Evolutionary conservation across 2,329 filamentous ascomycete species (phyloP), one percentile per base, ranked within the genome.

Genomic region (Juglanconis sp.): DNA sequence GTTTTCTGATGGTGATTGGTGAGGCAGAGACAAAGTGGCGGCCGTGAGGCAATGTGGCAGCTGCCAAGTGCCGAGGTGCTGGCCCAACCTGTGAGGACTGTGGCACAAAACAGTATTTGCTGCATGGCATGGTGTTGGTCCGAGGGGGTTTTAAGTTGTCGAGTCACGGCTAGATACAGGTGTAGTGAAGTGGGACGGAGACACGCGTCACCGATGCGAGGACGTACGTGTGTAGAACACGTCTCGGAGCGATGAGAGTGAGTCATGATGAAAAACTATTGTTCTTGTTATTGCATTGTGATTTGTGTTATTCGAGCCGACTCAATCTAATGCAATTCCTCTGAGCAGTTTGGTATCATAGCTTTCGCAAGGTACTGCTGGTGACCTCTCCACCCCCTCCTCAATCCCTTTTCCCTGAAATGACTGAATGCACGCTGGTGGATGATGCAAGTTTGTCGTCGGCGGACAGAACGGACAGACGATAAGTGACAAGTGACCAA

Each of bases 321-420:
- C 32, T 34, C 40, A 30, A 47, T 35, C 24, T 24, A 13, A 3
- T 11, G 10, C 6, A 13, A 15, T 13, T 44, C 24, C 11, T 30
- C 44, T 30, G 34, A 46, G 34, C 53, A 48, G 44, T 56, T 57
- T 62, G 60, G 60, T 60, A 62, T 60, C 60, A 60, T 62, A 50
- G 44, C 49, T 48, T 57, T 60, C 52, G 57, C 57, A 53, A 57
- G 57, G 57, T 54, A 54, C 57, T 62, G 60, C 56, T 60, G 48
- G 48, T 35, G 44, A 56, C 57, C 60, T 51, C 53, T 35, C 47
- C 15, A 24, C 11, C 30, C 15, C 36, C 36, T 30, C 42, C 6
- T 47, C 31, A 46, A 17, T 31, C 40, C n/a, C 30, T n/a, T 15
- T 49, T 40, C 52, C 59, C 42, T 15, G 8, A 34, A n/a, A 6